Evolutionary conservation across 2,329 filamentous ascomycete species (phyloP).

Genomic region (Penicillium expansum): DNA sequence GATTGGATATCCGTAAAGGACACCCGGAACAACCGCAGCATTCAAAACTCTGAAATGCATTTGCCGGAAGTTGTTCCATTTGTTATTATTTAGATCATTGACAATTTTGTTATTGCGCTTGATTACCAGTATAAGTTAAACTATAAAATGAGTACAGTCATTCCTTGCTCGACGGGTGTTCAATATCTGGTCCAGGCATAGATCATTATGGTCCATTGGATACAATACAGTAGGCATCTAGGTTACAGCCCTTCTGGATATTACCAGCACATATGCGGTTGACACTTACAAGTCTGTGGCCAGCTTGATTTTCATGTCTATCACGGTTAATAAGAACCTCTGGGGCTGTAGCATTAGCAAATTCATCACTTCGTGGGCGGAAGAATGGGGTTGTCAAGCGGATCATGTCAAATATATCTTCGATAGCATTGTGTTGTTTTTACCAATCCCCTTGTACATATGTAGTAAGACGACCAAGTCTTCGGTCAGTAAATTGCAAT

Average conservation of each 20-base stretch:
- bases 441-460: constrained; percentile 56
- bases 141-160: constrained; percentile 46
- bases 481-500: constrained; percentile 55
- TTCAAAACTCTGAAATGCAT: constrained; percentile 60
- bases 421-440: constrained; percentile 54
- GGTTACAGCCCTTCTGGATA: constrained; percentile 59
- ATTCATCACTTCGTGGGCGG: constrained; percentile 55
- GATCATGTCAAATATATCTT: constrained; percentile 59
- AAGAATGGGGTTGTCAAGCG: constrained; percentile 54
- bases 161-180: not conserved
- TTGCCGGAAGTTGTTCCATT: constrained; percentile 58
- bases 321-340: constrained; percentile 64
- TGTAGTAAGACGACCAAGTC: constrained; percentile 58
- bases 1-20: constrained; percentile 58
- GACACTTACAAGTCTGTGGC: constrained; percentile 64
- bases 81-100: constrained; percentile 55
- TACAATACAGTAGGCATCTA: constrained; percentile 58
- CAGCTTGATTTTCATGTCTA: constrained; percentile 58
- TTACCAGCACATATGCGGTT: constrained; percentile 58
- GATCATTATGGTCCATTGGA: constrained; percentile 51
- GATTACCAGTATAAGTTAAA: constrained; percentile 55
- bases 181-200: constrained; percentile 10
- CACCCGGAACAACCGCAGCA: constrained; percentile 53
- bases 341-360: constrained; percentile 62
- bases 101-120: constrained; percentile 55